phyloP scores from a whole-genome alignment of 2,329 filamentous ascomycete species.

The Helotiales sp. region DNA sequence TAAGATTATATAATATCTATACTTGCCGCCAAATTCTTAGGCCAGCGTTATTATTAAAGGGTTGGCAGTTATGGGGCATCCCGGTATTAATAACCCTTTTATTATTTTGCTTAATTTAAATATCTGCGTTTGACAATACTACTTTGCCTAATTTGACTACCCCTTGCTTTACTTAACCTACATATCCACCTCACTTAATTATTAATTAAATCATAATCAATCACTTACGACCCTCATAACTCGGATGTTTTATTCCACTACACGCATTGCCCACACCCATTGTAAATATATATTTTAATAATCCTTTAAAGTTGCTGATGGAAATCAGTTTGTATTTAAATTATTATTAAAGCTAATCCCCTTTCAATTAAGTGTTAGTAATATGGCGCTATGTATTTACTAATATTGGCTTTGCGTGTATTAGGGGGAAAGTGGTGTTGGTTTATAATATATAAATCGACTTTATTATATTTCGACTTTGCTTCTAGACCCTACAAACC shows the following conservation, averaged over 20 bases:
- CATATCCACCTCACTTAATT: background rate
- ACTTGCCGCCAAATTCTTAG: slow-evolving; percentile 2
- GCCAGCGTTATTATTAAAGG: slow-evolving; percentile 3
- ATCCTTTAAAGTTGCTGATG: background rate
- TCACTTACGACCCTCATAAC: background rate
- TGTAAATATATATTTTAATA: background rate
- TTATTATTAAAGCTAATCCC: background rate
- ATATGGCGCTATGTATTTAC: slow-evolving; percentile 14
- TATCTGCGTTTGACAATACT: background rate
- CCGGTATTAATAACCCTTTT: background rate
- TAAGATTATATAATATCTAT: slow-evolving; percentile 5
- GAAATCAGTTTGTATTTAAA: background rate
- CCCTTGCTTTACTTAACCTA: no score
- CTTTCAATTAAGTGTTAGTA: background rate
- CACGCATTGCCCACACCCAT: background rate
- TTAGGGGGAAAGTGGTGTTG: slow-evolving; percentile 23
- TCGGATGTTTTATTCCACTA: background rate
- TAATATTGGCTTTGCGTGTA: slow-evolving; percentile 27
- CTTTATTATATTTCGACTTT: slow-evolving; percentile 25
- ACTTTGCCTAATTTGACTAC: no score
- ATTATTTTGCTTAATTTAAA: slow-evolving; percentile 1
- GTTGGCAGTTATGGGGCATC: slow-evolving; percentile 8
- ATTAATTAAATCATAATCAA: background rate
- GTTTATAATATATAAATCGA: slow-evolving; percentile 20
- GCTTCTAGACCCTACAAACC: slow-evolving; percentile 22